A percentile compares a stretch with the other conserved stretches of the same genome.
Evolutionary conservation across 495 filamentous ascomycete species (phyloP).

Genomic region (Pyrenopolyporus hunteri): DNA sequence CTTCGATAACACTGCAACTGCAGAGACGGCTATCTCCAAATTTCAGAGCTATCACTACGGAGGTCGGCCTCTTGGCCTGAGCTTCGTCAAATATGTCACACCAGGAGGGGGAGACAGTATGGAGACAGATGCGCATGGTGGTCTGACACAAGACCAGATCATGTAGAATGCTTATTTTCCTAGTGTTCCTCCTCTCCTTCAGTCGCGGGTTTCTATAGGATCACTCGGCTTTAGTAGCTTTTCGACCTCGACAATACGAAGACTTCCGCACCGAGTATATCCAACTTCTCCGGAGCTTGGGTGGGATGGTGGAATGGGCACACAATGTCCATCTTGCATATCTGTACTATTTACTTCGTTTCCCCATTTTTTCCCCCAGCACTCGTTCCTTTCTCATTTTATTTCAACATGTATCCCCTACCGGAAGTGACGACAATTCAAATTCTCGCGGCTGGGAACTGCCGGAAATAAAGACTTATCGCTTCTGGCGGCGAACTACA

Average conservation of each 20-base stretch:
- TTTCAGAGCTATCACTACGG: slow-evolving; percentile 98
- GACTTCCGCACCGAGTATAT: slow-evolving; percentile 9
- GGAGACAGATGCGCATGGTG: slow-evolving; percentile 79
- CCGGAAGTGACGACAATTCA: slow-evolving; percentile 11
- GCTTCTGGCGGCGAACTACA: slow-evolving; percentile 17
- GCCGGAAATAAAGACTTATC: slow-evolving; percentile 21
- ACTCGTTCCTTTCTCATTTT: slow-evolving; percentile 12
- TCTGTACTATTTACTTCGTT: slow-evolving; percentile 30
- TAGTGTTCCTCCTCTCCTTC: not conserved
- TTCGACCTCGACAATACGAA: slow-evolving; percentile 1
- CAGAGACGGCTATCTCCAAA: slow-evolving; percentile 93
- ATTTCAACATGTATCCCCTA: slow-evolving; percentile 22
- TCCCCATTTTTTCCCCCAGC: slow-evolving; percentile 5
- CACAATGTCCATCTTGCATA: slow-evolving; percentile 25
- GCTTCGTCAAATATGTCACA: slow-evolving; percentile 88
- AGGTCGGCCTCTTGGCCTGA: slow-evolving; percentile 89
- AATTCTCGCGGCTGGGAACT: slow-evolving; percentile 13
- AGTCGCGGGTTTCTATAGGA: not conserved
- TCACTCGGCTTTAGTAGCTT: not conserved
- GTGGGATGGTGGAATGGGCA: slow-evolving; percentile 23
- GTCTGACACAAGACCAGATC: slow-evolving; percentile 94
- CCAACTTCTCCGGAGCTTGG: slow-evolving; percentile 5
- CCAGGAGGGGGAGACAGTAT: slow-evolving; percentile 71
- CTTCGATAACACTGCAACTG: slow-evolving; percentile 81
- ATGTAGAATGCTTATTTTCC: slow-evolving; percentile 63